Evolutionary conservation across 306 rosid species (phyloP).

Genomic region (Betula pendula): DNA sequence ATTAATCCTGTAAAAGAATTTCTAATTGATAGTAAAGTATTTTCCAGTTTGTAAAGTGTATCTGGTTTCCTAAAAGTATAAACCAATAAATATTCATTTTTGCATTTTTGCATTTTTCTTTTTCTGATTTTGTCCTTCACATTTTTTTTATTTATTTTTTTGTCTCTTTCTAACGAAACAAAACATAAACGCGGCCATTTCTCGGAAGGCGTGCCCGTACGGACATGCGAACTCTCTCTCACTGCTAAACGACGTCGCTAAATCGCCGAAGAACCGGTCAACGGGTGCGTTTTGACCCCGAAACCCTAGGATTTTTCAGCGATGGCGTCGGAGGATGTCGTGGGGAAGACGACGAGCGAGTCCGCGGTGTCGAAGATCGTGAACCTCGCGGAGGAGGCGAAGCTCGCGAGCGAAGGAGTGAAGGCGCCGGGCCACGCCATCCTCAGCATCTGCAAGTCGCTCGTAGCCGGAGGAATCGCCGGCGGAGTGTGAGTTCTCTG

Average conservation of each 20-base stretch:
- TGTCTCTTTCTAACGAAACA: neutral
- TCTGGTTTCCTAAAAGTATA: too few species aligned
- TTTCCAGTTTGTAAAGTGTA: too few species aligned
- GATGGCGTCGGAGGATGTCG: slow-evolving; percentile 54
- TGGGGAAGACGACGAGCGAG: slow-evolving; percentile 36
- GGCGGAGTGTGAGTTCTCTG: slow-evolving; percentile 69
- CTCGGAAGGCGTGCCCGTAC: neutral
- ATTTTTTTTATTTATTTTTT: neutral
- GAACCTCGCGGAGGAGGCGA: slow-evolving; percentile 51
- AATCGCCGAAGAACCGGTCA: neutral
- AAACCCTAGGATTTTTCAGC: slow-evolving; percentile 6
- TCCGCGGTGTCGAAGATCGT: slow-evolving; percentile 40
- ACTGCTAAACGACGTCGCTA: neutral
- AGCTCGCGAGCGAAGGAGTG: slow-evolving; percentile 39
- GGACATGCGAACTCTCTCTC: neutral
- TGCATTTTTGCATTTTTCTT: too few species aligned
- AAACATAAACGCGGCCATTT: neutral
- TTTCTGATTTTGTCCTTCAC: too few species aligned
- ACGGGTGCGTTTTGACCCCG: neutral
- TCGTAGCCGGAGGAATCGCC: slow-evolving; percentile 72
- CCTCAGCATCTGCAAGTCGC: slow-evolving; percentile 62
- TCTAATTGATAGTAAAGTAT: too few species aligned
- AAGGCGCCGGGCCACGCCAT: slow-evolving; percentile 48
- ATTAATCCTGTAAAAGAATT: too few species aligned
- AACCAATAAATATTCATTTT: too few species aligned